Percentiles rank a stretch among this genome's conserved stretches.
phyloP scores from a whole-genome alignment of 1,139 yeast species.

The Saccharomyces hybrid region DNA sequence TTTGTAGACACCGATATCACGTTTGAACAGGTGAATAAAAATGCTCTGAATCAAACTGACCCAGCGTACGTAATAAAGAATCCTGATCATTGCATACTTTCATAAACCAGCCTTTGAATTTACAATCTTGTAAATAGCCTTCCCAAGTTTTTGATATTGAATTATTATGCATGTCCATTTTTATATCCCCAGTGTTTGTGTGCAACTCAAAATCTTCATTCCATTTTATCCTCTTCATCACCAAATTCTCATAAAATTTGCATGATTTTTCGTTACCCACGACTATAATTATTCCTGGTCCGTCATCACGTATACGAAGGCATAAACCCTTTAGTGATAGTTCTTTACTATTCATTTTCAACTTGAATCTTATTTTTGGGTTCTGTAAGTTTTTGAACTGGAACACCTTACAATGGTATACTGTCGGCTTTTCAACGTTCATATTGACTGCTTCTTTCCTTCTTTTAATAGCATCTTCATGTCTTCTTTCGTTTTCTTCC shows the following conservation, averaged over 20 bases:
- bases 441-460: not conserved
- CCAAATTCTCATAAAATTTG: constrained; percentile 52
- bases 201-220: constrained; percentile 36
- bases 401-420: constrained; percentile 51
- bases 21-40: not conserved
- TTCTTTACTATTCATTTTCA: constrained; percentile 75
- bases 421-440: not conserved
- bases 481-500: constrained; percentile 50
- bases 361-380: constrained; percentile 62
- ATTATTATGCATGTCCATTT: constrained; percentile 41
- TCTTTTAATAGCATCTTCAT: constrained; percentile 19
- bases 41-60: constrained; percentile 15
- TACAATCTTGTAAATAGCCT: constrained; percentile 48
- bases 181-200: constrained; percentile 11
- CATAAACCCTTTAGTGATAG: constrained; percentile 54
- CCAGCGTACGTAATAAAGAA: constrained; percentile 15
- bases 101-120: constrained; percentile 30
- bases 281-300: constrained; percentile 53
- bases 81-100: constrained; percentile 19
- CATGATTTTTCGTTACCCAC: constrained; percentile 65
- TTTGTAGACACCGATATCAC: not conserved
- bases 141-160: constrained; percentile 61
- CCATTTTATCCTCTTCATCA: constrained; percentile 67
- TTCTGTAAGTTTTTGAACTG: constrained; percentile 46
- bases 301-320: constrained; percentile 35